Percentiles rank a stretch among this genome's conserved stretches.
Conservation (phyloP, 306 rosid species). For the Rosa multiflora region DNA sequence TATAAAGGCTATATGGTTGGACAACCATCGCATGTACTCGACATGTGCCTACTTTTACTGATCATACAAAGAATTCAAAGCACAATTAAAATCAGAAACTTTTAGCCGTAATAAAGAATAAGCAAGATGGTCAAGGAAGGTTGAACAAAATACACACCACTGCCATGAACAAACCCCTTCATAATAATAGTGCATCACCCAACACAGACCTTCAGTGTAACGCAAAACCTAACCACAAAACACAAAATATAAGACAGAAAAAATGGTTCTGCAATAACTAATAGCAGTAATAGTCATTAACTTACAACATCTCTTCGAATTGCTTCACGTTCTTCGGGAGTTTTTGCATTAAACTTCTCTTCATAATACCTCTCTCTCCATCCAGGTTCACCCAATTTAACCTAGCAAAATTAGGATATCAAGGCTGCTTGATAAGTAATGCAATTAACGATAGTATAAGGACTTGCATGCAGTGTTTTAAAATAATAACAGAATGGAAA, state of each 20-base stretch:
- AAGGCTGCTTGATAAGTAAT: not conserved
- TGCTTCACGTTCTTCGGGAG: constrained; percentile 87
- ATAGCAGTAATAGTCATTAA: constrained; percentile 25
- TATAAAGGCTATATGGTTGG: not conserved
- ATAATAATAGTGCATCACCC: constrained; percentile 97
- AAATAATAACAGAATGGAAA: not conserved
- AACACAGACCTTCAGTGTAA: constrained; percentile 93
- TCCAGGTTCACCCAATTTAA: constrained; percentile 86
- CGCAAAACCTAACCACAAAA: constrained; percentile 64
- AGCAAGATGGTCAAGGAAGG: not conserved
- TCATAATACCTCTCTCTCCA: constrained; percentile 98
- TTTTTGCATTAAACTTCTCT: constrained; percentile 69
- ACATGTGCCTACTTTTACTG: not conserved
- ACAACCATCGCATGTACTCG: not conserved
- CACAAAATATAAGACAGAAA: constrained; percentile 25
- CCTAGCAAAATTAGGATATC: constrained; percentile 37
- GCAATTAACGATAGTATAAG: not conserved
- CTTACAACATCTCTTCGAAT: constrained; percentile 90
- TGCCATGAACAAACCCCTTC: constrained; percentile 99
- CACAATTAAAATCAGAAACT: not conserved
- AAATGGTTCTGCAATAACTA: constrained; percentile 16
- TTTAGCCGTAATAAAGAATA: not conserved
- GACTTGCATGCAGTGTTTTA: not conserved
- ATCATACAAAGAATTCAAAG: not conserved
- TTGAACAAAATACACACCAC: constrained; percentile 60